Evolutionary conservation across 345 rosid species (phyloP), one percentile per base, ranked within the genome.

Genomic region (Rubroshorea leprosula): DNA sequence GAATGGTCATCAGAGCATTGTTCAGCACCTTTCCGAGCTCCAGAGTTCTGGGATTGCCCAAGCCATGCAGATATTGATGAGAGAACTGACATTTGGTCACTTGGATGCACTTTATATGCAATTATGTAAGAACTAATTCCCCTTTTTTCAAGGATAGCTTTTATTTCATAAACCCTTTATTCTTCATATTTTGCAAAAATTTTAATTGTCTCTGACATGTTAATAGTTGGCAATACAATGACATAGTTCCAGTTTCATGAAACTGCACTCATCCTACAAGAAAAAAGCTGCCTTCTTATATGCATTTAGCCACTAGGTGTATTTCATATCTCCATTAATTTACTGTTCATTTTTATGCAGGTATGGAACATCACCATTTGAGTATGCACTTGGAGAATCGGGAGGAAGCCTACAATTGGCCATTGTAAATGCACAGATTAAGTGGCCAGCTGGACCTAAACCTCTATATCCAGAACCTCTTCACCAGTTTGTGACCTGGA

Each of bases 1-100:
- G 99, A 93, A 71, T 90, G 99, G 99, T 85, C 99, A 73, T 68
- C 96, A 49, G 92, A 87, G 68, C 97, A 93, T 76, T 85, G 95
- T 74, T 83, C 96, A 57, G 99, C 99, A 67, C 97, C 97, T 46
- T 82, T 83, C 70, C 85, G 97, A 77, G 97, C 99, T 64, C 99
- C 99, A 17, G 99, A 90, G 75, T 80, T 94, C 57, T 94, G 97
- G 97, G 97, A 94, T 67, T 87, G 99, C 77, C 96, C 96, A 31
- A 94, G 99, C 60, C 87, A 94, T 65, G 84, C 78, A 15, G 89
- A 87, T 74, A 85, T 94, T 62, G 99, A 94, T 66, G 99, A 90
- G 80, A 85, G 97, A 78, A 90, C 90, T 23, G 99, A 94, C 67
- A 80, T 94, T 18, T 94, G 99, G 99, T 94, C 99, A 4, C 76